Evolutionary conservation across 2,329 filamentous ascomycete genomes (phyloP).

Genomic region (Hawksworthiomyces lignivorus): DNA sequence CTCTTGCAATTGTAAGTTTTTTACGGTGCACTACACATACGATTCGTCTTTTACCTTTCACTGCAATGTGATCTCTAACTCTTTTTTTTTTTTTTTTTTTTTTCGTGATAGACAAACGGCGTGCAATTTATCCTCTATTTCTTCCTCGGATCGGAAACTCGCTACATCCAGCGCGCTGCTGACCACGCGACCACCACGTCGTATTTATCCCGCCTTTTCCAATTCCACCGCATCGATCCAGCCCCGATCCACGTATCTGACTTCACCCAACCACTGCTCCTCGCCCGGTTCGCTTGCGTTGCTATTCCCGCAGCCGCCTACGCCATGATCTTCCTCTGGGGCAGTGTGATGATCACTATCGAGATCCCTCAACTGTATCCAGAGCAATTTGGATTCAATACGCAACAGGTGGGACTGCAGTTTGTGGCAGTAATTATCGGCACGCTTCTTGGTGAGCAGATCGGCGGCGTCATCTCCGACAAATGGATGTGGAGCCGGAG

Average conservation of each 20-base stretch:
- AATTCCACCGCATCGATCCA: slow-evolving; percentile 42
- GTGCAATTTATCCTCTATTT: slow-evolving; percentile 49
- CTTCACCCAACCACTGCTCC: slow-evolving; percentile 40
- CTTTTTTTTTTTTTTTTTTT: too few species aligned
- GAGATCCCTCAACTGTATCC: slow-evolving; percentile 53
- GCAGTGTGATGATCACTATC: slow-evolving; percentile 44
- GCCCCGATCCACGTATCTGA: slow-evolving; percentile 39
- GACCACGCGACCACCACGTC: slow-evolving; percentile 20
- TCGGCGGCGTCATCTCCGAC: slow-evolving; percentile 47
- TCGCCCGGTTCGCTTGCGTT: slow-evolving; percentile 38
- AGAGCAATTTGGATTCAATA: slow-evolving; percentile 46
- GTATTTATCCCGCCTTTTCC: slow-evolving; percentile 37
- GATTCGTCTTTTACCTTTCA: too few species aligned
- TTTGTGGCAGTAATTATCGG: slow-evolving; percentile 51
- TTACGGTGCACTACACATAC: too few species aligned
- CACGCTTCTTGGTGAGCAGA: slow-evolving; percentile 48
- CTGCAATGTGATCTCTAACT: too few species aligned
- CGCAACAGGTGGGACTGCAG: slow-evolving; percentile 51
- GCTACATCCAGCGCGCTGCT: slow-evolving; percentile 35
- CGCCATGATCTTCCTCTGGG: slow-evolving; percentile 50
- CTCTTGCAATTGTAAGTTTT: slow-evolving; percentile 44
- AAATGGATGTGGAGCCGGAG: slow-evolving; percentile 39
- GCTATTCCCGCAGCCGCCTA: slow-evolving; percentile 45
- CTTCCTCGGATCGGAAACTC: slow-evolving; percentile 47
- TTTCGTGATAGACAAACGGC: slow-evolving; percentile 51